Percentiles rank a stretch among this genome's conserved stretches.
Conservation (phyloP, 371 early-diverging fungal genomes). For the Mucor sp. region DNA sequence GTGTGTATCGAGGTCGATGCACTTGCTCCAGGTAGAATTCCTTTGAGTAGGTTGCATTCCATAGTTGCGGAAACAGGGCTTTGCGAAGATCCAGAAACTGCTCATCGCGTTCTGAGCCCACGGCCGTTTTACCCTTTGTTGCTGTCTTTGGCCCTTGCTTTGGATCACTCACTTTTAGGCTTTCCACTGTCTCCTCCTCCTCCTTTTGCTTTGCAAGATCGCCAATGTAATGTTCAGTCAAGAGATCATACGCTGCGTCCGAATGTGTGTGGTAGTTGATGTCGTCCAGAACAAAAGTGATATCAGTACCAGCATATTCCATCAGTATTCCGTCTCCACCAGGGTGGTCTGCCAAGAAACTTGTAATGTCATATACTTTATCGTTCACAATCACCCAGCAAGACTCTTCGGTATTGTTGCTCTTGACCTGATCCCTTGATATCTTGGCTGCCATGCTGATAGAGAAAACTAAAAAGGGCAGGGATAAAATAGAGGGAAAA, state of each 20-base stretch:
- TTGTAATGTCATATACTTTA: conserved; percentile 93
- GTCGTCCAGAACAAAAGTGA: conserved; percentile 74
- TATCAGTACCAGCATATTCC: conserved; percentile 77
- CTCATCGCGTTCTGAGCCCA: conserved; percentile 29
- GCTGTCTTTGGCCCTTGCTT: background rate
- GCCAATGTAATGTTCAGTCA: conserved; percentile 84
- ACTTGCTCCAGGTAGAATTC: conserved; percentile 88
- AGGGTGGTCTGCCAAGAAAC: conserved; percentile 88
- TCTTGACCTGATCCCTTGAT: conserved; percentile 55
- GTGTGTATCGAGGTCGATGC: conserved; percentile 78
- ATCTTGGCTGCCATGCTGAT: background rate
- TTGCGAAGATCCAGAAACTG: conserved; percentile 82
- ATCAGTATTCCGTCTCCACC: conserved; percentile 74
- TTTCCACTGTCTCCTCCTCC: background rate
- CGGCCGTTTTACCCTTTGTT: background rate
- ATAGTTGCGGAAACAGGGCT: conserved; percentile 88
- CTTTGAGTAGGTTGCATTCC: conserved; percentile 74
- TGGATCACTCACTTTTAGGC: background rate
- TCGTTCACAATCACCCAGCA: conserved; percentile 96
- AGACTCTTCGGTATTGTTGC: conserved; percentile 83
- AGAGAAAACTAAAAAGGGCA: background rate
- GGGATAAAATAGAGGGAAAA: background rate
- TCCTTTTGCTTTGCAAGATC: conserved; percentile 38
- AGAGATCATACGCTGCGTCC: conserved; percentile 81
- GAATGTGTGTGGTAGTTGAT: conserved; percentile 78